Evolutionary conservation across 148 eudicot species (phyloP).

Genomic region (Beta vulgaris): DNA sequence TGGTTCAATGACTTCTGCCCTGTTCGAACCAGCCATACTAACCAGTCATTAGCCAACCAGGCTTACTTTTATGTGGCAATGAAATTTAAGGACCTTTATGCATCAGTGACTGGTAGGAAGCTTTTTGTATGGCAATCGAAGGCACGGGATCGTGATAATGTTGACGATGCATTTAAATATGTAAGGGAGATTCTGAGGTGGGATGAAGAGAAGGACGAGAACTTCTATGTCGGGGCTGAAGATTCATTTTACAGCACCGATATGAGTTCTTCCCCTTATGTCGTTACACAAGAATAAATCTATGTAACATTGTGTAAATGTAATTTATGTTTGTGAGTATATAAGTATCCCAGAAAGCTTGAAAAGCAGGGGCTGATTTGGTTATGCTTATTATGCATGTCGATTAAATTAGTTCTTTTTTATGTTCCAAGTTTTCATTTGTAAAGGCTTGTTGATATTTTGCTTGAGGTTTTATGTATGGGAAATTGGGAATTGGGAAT

Average conservation of each 20-base stretch:
- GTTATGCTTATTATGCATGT: conserved; percentile 5
- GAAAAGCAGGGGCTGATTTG: conserved; percentile 10
- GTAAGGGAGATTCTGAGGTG: conserved; percentile 88
- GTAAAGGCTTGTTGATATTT: conserved; percentile 21
- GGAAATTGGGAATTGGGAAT: too few species aligned
- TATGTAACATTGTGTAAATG: conserved; percentile 21
- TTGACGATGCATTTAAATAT: conserved; percentile 86
- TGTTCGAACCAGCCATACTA: conserved; percentile 61
- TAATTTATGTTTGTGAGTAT: conserved; percentile 6
- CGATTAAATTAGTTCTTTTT: neutral
- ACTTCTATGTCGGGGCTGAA: conserved; percentile 51
- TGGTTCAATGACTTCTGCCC: conserved; percentile 89
- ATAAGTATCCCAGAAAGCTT: conserved; percentile 17
- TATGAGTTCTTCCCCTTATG: conserved; percentile 82
- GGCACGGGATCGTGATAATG: conserved; percentile 72
- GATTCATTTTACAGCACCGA: conserved; percentile 98
- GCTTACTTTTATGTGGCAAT: conserved; percentile 91
- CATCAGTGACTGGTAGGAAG: conserved; percentile 72
- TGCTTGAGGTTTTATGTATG: neutral
- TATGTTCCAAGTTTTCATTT: conserved; percentile 6
- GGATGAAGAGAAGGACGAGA: conserved; percentile 91
- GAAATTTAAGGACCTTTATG: conserved; percentile 91
- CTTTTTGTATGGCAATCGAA: conserved; percentile 95
- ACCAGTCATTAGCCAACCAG: conserved; percentile 81
- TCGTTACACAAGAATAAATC: conserved; percentile 40